Evolutionary conservation across 1,139 yeast species (phyloP).

Genomic region (Kodamaea plutei): DNA sequence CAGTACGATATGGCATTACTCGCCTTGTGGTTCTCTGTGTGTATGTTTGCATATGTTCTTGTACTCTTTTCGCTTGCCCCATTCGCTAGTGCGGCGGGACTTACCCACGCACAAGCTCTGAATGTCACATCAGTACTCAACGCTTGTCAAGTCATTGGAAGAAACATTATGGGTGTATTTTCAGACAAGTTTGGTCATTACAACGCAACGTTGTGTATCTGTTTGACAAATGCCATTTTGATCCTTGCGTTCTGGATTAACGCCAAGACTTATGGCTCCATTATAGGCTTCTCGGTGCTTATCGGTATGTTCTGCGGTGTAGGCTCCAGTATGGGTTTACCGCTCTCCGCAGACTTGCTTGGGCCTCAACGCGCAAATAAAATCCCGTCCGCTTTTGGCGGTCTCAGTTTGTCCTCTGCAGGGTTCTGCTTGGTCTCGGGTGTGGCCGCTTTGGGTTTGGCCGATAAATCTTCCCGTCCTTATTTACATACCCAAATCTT

Average conservation of each 20-base stretch:
- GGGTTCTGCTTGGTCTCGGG: conserved; percentile 4
- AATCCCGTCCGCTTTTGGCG: conserved; percentile 59
- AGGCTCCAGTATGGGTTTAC: conserved; percentile 58
- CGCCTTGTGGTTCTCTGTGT: conserved; percentile 53
- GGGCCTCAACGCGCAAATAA: conserved; percentile 26
- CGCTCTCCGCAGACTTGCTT: conserved; percentile 50
- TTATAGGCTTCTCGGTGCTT: conserved; percentile 49
- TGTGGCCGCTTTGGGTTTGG: conserved; percentile 1
- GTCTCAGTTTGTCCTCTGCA: conserved; percentile 9
- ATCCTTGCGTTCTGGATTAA: conserved; percentile 53
- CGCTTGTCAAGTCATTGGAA: conserved; percentile 63
- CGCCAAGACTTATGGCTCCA: conserved; percentile 44
- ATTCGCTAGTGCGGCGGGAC: conserved; percentile 57
- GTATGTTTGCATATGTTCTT: conserved; percentile 54
- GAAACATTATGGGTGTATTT: conserved; percentile 57
- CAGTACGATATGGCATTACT: conserved; percentile 40
- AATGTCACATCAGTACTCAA: conserved; percentile 57
- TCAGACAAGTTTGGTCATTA: conserved; percentile 60
- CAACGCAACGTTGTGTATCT: conserved; percentile 21
- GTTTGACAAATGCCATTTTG: neutral
- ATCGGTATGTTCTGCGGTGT: conserved; percentile 56
- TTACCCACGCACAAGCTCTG: conserved; percentile 53
- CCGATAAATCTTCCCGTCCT: conserved; percentile 1
- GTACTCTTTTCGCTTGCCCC: conserved; percentile 59
- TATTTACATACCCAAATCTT: conserved; percentile 5